A percentile compares a stretch with the other conserved stretches of the same genome.
Evolutionary conservation across 441 rosid species (phyloP).

Genomic region (Eugenia klotzschiana): DNA sequence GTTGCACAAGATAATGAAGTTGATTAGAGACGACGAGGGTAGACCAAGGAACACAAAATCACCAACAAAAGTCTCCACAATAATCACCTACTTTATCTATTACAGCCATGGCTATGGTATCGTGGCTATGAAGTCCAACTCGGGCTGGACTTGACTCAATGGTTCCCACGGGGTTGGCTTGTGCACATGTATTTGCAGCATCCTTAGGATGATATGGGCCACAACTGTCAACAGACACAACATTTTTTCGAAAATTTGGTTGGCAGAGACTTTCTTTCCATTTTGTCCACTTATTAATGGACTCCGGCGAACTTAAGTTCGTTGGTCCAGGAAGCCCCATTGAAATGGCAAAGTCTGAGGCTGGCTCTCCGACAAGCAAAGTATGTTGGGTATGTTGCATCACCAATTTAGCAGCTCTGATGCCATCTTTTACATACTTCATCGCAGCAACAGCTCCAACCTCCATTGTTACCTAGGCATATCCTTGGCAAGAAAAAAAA

Average conservation of each 20-base stretch:
- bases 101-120: slow-evolving; percentile 85
- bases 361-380: slow-evolving; percentile 69
- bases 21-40: not conserved
- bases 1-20: slow-evolving; percentile 21
- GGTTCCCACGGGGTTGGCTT: slow-evolving; percentile 16
- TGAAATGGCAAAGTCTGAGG: slow-evolving; percentile 75
- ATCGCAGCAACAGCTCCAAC: slow-evolving; percentile 97
- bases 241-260: slow-evolving; percentile 81
- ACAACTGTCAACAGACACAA: slow-evolving; percentile 37
- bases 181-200: slow-evolving; percentile 1
- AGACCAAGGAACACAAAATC: not conserved
- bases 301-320: slow-evolving; percentile 69
- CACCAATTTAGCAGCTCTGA: slow-evolving; percentile 70
- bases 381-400: slow-evolving; percentile 73
- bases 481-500: slow-evolving; percentile 28
- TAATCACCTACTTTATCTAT: slow-evolving; percentile 49
- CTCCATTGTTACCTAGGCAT: slow-evolving; percentile 80
- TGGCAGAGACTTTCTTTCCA: slow-evolving; percentile 70
- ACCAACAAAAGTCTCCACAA: not conserved
- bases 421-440: slow-evolving; percentile 84
- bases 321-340: slow-evolving; percentile 88
- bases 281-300: slow-evolving; percentile 54
- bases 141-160: slow-evolving; percentile 26
- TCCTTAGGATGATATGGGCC: slow-evolving; percentile 60
- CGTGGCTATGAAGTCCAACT: slow-evolving; percentile 64